phyloP scores from a whole-genome alignment of 108 stramenopile species.

The Cylindrotheca fusiformis region DNA sequence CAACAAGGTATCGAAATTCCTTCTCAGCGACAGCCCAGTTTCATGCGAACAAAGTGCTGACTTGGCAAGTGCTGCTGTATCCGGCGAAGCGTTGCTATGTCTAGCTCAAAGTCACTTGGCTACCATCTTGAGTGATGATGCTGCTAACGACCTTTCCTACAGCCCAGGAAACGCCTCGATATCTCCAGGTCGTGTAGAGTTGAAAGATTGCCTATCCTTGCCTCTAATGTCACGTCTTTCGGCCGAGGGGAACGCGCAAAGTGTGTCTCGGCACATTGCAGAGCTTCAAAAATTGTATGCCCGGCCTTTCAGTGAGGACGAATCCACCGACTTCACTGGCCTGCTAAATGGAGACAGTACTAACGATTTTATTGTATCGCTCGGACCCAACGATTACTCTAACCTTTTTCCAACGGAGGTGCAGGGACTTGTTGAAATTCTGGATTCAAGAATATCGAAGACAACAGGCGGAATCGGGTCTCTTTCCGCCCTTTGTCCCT shows the following conservation, averaged over 20 bases:
- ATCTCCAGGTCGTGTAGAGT: background rate
- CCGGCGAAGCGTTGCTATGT: conserved; percentile 46
- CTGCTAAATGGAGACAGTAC: background rate
- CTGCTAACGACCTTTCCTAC: conserved; percentile 10
- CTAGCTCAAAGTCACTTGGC: conserved; percentile 66
- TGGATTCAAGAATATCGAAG: conserved; percentile 11
- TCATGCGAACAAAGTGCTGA: conserved; percentile 6
- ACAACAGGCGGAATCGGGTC: conserved; percentile 44
- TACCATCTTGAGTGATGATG: conserved; percentile 46
- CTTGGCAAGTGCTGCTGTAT: conserved; percentile 5
- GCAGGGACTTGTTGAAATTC: background rate
- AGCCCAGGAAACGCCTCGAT: background rate
- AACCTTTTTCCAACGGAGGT: background rate
- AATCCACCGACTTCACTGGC: background rate
- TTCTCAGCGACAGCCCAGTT: conserved; percentile 20
- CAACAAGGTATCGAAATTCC: conserved; percentile 11
- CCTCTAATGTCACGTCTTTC: conserved; percentile 2
- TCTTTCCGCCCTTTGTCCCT: conserved; percentile 48
- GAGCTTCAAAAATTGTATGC: conserved; percentile 8
- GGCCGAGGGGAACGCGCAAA: background rate
- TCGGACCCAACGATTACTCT: background rate
- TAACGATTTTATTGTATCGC: background rate
- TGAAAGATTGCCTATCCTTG: conserved; percentile 5
- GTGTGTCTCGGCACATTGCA: background rate
- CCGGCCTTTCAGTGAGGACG: too few relatives aligned